phyloP scores from a whole-genome alignment of 1,284 basidiomycete genomes.

The Cutaneotrichosporon cavernicola region DNA sequence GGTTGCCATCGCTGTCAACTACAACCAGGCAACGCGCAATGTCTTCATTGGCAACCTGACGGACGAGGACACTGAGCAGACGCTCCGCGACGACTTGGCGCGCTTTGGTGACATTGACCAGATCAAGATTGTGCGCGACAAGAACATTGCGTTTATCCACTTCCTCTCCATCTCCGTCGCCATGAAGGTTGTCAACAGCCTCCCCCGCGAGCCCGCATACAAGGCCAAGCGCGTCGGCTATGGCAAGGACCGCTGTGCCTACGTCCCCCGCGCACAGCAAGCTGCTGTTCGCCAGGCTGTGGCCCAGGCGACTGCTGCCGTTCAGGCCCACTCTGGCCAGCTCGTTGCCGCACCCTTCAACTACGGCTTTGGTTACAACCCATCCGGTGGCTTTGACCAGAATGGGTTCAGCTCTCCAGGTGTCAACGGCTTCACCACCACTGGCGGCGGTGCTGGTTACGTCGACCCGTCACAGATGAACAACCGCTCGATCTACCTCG shows the following conservation, averaged over 20 bases:
- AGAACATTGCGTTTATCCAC: slow-evolving; percentile 96
- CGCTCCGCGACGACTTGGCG: slow-evolving; percentile 75
- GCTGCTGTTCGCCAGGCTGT: slow-evolving; percentile 56
- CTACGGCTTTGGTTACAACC: slow-evolving; percentile 30
- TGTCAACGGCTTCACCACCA: slow-evolving; percentile 17
- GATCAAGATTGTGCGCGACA: slow-evolving; percentile 95
- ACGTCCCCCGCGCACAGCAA: slow-evolving; percentile 59
- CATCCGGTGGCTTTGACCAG: slow-evolving; percentile 10
- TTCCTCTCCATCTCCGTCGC: slow-evolving; percentile 89
- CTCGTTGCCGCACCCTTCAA: slow-evolving; percentile 32
- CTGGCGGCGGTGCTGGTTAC: slow-evolving; percentile 11
- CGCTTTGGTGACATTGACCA: slow-evolving; percentile 95
- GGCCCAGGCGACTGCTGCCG: slow-evolving; percentile 60
- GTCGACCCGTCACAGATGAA: slow-evolving; percentile 21
- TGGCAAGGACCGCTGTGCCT: slow-evolving; percentile 90
- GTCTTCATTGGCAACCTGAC: slow-evolving; percentile 91
- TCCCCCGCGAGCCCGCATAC: slow-evolving; percentile 84
- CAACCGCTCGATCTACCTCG: slow-evolving; percentile 87
- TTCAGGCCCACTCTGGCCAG: slow-evolving; percentile 44
- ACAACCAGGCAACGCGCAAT: slow-evolving; percentile 86
- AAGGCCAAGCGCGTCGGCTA: slow-evolving; percentile 92
- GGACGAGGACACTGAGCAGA: slow-evolving; percentile 82
- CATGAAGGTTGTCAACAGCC: slow-evolving; percentile 86
- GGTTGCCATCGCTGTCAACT: slow-evolving; percentile 79
- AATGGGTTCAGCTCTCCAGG: slow-evolving; percentile 8